Base-by-base conservation (phyloP, 352 stramenopile genomes). In the Halophytophthora batemanensis region DNA sequence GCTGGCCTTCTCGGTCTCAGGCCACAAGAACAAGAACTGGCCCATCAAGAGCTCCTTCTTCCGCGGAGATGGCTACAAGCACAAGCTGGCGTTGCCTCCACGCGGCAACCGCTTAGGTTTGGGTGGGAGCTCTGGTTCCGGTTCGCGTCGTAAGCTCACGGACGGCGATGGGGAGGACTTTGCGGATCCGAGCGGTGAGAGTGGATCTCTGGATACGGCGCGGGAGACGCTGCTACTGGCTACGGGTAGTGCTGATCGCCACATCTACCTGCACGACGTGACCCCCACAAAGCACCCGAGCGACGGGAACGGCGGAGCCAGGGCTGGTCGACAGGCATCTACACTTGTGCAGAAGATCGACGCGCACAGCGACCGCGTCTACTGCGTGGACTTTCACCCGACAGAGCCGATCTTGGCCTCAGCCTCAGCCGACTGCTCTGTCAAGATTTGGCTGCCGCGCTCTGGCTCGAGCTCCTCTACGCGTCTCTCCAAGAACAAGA, bases 21-120 rank as follows among this genome's bases (percentile, higher is more conserved):
- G 86, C 42, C 83, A 96, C 64, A 93, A 91, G 58, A 96, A 93
- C 71, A 96, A 93, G 65, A 94, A 95, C 57, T 96, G 86, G 86
- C 86, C 86, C 7, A 94, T 96, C 53, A 93, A 92, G 56, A 94
- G 83, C 57, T 82, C 80, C 2, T 96, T 96, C 56, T 96, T 95
- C 64, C 77, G 82, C 34, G 84, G 84, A 8, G 84, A 92, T 50
- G 83, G 83, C 17, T 84, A 90, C 71, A 91, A 90, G 58, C 92
- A 94, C 68, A 92, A 92, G 62, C 64, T 94, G 15, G 56, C 64
- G 34, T 55, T 92, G 15, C 77, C 83, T n/a, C 64, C 64, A 18
- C 59, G 59, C 1, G 53, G 55, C 2, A 37, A 55, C 37, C 50
- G 69, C 39, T 43, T 41, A 31, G 59, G 59, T 21, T 19, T 72